Conservation (phyloP, 495 filamentous ascomycete species). For the Recurvomyces mirabilis region DNA sequence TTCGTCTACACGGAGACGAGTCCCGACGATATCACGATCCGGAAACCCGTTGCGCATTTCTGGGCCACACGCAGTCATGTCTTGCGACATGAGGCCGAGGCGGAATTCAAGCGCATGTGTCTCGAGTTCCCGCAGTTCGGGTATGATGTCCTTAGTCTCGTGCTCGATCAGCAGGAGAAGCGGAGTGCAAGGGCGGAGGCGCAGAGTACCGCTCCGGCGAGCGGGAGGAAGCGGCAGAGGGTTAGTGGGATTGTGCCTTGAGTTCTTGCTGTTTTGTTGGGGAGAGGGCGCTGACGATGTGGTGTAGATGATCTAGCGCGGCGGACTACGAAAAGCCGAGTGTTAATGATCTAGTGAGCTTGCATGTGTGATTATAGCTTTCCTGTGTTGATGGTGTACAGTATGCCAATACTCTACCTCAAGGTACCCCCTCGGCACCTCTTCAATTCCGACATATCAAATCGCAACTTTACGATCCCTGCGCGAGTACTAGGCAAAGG, state of each 20-base stretch:
- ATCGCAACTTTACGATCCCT: no score
- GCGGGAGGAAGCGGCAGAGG: slow-evolving; percentile 37
- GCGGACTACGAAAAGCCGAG: no score
- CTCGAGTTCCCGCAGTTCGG: slow-evolving; percentile 82
- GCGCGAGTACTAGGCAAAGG: no score
- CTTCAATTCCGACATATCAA: no score
- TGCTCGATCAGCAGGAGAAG: slow-evolving; percentile 58
- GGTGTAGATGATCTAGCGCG: no score
- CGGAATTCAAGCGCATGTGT: slow-evolving; percentile 69
- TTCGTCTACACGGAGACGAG: slow-evolving; percentile 75
- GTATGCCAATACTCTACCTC: no score
- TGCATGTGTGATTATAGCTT: no score
- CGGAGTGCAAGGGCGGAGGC: slow-evolving; percentile 29
- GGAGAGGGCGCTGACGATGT: no score
- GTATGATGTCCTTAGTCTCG: slow-evolving; percentile 71
- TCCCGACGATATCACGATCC: slow-evolving; percentile 57
- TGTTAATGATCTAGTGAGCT: no score
- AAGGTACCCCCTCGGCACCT: no score
- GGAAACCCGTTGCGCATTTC: slow-evolving; percentile 77
- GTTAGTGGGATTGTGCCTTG: slow-evolving; percentile 14
- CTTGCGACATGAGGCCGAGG: slow-evolving; percentile 70
- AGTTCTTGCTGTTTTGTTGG: no score
- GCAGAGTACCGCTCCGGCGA: slow-evolving; percentile 26
- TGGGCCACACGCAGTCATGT: slow-evolving; percentile 76
- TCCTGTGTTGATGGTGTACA: no score